Percentiles rank a stretch among this genome's conserved stretches.
These are phyloP conservation scores for Colletotrichum plurivorum DNA, from an alignment of 2,329 filamentous ascomycete genomes.

Conservation along the genomic window DNA sequence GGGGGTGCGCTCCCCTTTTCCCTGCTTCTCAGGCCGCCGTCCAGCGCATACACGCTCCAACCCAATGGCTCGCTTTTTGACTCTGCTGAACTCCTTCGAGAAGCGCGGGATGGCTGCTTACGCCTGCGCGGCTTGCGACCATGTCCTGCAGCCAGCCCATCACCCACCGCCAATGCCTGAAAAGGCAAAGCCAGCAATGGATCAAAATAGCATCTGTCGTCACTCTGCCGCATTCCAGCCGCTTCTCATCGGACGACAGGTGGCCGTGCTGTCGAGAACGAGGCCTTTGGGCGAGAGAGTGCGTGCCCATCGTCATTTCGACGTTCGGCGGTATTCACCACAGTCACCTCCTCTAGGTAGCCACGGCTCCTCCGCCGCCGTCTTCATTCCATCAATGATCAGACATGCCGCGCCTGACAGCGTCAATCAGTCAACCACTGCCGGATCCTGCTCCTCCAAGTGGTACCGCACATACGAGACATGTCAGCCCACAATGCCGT, in stretches of 20 bases:
- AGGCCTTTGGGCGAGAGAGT: too few relatives aligned
- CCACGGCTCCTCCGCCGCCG: background rate
- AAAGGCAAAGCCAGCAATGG: background rate
- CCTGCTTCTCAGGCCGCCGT: background rate
- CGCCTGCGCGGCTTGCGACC: background rate
- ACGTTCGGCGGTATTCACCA: constrained; percentile 10
- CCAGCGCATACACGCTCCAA: background rate
- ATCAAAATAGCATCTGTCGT: constrained; percentile 29
- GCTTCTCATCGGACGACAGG: too few relatives aligned
- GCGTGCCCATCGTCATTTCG: constrained; percentile 32
- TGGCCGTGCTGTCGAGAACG: background rate
- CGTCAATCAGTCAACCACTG: background rate
- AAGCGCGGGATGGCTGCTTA: constrained; percentile 15
- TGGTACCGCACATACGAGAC: constrained; percentile 13
- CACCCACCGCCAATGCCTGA: background rate
- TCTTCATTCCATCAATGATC: background rate
- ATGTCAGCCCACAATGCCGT: constrained; percentile 10
- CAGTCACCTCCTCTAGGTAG: too few relatives aligned
- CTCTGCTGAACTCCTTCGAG: constrained; percentile 20
- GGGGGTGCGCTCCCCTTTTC: background rate
- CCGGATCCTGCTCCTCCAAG: background rate
- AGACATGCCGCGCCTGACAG: constrained; percentile 12
- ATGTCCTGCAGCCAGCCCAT: constrained; percentile 4
- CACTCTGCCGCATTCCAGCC: background rate
- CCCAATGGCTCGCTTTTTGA: background rate